Base-by-base conservation (phyloP, 1,284 basidiomycete species). In the Austroboletus novae-zelandiae region DNA sequence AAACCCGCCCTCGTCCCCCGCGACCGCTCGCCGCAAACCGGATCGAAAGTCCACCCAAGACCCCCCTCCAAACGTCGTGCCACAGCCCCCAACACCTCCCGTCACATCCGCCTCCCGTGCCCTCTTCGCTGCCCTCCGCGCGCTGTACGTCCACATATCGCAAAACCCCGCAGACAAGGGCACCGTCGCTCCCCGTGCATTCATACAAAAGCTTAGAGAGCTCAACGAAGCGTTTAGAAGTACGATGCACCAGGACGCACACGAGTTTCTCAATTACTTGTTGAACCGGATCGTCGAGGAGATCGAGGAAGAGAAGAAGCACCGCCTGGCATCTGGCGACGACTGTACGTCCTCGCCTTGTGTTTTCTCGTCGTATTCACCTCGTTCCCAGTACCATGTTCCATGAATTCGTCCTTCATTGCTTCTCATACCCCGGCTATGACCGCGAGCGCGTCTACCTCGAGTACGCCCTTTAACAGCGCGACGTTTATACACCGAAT, bases 241-340 rank as follows among this genome's bases (percentile, higher is more conserved):
- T 35, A 87, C 86, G 27, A 88, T 87, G 79, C 95, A 95, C 64
- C 94, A 98, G 66, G 95, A 98, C 67, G 94, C 94, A 2, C 94
- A 98, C 69, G 96, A 99, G 71, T 98, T 99, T 71, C 77, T 98
- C 47, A 98, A 96, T 67, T 97, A 90, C 72, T 73, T 98, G 30
- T 76, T 99, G 53, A 99, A 99, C 70, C 86, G 82, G 68, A 86
- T 98, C 47, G 89, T 93, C 32, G 95, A 98, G 70, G 94, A 98
- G 66, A 82, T 98, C 57, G 89, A 93, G 61, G 81, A 83, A 51
- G 83, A 91, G 48, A 74, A 69, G 59, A 80, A 77, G 61, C 72
- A 71, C 48, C 61, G 59, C 15, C 67, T 72, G 50, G 71, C 70
- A 45, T 73, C 74, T 23, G 58, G 56, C n/a, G 58, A 59, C n/a